phyloP scores from a whole-genome alignment of 108 stramenopile genomes.

The Pseudonitzschia pungens region DNA sequence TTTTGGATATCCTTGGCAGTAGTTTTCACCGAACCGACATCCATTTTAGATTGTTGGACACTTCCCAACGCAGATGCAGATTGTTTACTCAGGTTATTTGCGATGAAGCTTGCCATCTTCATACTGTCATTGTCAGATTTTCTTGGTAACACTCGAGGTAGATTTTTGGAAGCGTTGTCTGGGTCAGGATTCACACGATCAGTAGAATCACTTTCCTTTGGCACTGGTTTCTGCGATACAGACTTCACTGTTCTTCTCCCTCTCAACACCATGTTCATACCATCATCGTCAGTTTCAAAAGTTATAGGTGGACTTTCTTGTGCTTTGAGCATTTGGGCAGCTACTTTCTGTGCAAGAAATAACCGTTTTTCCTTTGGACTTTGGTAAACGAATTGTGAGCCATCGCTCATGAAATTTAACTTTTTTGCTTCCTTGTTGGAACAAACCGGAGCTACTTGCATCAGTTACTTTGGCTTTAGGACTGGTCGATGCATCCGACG shows the following conservation, averaged over 20 bases:
- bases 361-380: constrained; percentile 2
- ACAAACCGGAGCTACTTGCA: not conserved
- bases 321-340: constrained; percentile 1
- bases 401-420: constrained; percentile 5
- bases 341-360: not conserved
- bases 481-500: not conserved
- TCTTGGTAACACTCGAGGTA: not conserved
- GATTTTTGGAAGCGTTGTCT: not conserved
- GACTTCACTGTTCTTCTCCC: not conserved
- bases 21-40: not conserved
- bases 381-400: constrained; percentile 9
- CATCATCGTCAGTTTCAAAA: not conserved
- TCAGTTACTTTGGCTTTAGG: not conserved
- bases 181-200: not conserved
- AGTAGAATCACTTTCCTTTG: not conserved
- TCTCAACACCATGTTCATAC: constrained; percentile 15
- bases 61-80: not conserved
- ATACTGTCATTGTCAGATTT: not conserved
- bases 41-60: constrained; percentile 11
- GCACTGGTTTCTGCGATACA: not conserved
- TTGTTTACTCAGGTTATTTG: not conserved
- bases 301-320: not conserved
- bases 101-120: constrained; percentile 5
- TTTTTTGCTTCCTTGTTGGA: not conserved
- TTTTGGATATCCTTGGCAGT: not conserved